These are phyloP conservation scores for Melampsora larici-populina DNA, from an alignment of 1,284 basidiomycete genomes.

Conservation along the genomic window DNA sequence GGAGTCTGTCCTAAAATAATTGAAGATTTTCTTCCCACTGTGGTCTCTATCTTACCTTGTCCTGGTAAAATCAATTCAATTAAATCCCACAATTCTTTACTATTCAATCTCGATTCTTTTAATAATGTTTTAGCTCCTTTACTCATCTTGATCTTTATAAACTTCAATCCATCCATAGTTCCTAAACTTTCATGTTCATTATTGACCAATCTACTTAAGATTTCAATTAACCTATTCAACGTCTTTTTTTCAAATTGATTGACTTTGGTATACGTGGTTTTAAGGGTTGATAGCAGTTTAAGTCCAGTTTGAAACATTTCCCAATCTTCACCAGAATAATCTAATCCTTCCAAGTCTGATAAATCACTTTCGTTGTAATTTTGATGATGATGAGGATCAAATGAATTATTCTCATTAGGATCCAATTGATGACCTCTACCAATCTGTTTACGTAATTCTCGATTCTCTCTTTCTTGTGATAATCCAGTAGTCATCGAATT, in stretches of 20 bases:
- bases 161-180: constrained; percentile 50
- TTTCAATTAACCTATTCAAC: constrained; percentile 61
- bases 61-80: constrained; percentile 55
- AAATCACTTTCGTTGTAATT: constrained; percentile 42
- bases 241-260: constrained; percentile 67
- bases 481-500: constrained; percentile 60
- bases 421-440: constrained; percentile 16
- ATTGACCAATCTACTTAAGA: constrained; percentile 61
- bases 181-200: constrained; percentile 61
- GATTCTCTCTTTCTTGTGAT: constrained; percentile 43
- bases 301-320: constrained; percentile 73
- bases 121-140: constrained; percentile 70
- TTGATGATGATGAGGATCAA: constrained; percentile 1
- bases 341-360: constrained; percentile 60
- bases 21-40: not conserved
- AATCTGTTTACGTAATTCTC: constrained; percentile 7
- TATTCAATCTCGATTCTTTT: constrained; percentile 75
- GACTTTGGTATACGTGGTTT: constrained; percentile 67
- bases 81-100: constrained; percentile 67
- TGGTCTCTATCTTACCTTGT: not conserved
- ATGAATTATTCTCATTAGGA: not conserved
- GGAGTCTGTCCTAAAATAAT: not conserved
- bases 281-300: constrained; percentile 74
- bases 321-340: constrained; percentile 85
- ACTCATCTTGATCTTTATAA: constrained; percentile 63